Conservation (phyloP, 371 early-diverging fungal genomes). For the Rhizopus delemar region DNA sequence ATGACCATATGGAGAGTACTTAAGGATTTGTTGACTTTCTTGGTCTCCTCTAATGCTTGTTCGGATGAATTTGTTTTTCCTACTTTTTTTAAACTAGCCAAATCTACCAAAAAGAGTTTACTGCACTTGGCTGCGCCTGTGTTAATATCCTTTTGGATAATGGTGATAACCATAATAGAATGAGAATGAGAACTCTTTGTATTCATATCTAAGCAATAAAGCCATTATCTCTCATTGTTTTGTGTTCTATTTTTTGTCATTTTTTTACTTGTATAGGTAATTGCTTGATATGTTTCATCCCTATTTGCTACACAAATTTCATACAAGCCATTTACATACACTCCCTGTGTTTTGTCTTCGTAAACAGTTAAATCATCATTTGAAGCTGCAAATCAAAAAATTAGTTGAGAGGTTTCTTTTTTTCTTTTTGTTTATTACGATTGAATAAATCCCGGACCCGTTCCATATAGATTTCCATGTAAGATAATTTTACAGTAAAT, state of each 20-base stretch:
- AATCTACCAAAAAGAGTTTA: slow-evolving; percentile 95
- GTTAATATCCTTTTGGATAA: slow-evolving; percentile 90
- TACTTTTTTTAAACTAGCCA: slow-evolving; percentile 99
- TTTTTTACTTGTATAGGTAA: slow-evolving; percentile 78
- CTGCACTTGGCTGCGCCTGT: slow-evolving; percentile 89
- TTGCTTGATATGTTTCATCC: slow-evolving; percentile 94
- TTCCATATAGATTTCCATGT: slow-evolving; percentile 99
- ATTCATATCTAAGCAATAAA: slow-evolving; percentile 82
- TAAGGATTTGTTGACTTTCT: slow-evolving; percentile 99
- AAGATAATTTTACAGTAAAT: slow-evolving; percentile 93
- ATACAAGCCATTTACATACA: slow-evolving; percentile 93
- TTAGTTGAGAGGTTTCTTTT: background rate
- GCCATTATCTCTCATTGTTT: background rate
- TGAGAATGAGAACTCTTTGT: slow-evolving; percentile 95
- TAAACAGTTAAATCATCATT: slow-evolving; percentile 92
- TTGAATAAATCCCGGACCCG: slow-evolving; percentile 95
- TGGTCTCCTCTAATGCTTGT: slow-evolving; percentile 98
- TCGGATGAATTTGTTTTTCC: slow-evolving; percentile 98
- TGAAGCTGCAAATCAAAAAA: slow-evolving; percentile 52
- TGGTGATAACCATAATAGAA: slow-evolving; percentile 95
- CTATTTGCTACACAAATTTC: slow-evolving; percentile 92
- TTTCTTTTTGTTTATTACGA: slow-evolving; percentile 52
- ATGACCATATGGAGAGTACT: slow-evolving; percentile 94
- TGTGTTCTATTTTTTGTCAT: slow-evolving; percentile 7
- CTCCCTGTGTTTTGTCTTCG: slow-evolving; percentile 92